Percentiles rank a stretch among this genome's conserved stretches.
Conservation (phyloP, 192 early-diverging fungal genomes). For the Coemansia sp. region DNA sequence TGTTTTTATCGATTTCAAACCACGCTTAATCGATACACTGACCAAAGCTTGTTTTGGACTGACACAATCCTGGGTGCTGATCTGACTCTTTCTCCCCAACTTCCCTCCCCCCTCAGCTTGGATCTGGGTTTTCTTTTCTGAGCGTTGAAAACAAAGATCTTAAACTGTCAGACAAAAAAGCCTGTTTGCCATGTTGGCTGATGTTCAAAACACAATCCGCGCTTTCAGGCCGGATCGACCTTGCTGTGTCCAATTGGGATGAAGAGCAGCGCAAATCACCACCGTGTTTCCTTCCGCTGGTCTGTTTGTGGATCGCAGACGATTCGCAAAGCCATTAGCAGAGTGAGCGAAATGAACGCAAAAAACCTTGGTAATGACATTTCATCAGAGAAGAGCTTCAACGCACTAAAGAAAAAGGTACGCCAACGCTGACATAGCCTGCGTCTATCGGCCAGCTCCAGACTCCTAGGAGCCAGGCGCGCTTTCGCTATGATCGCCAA, state of each 20-base stretch:
- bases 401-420: no score
- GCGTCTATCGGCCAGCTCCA: not conserved
- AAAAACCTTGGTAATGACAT: no score
- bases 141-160: no score
- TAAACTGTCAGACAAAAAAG: no score
- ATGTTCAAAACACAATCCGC: not conserved
- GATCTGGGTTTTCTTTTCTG: no score
- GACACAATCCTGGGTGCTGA: not conserved
- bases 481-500: constrained; percentile 39
- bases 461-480: constrained; percentile 9
- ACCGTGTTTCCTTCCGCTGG: not conserved
- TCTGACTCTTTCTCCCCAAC: not conserved
- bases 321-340: not conserved
- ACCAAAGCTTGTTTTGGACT: constrained; percentile 6
- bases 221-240: not conserved
- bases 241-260: not conserved
- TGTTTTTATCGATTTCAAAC: not conserved
- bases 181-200: not conserved
- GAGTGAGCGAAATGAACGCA: no score
- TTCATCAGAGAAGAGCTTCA: no score
- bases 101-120: not conserved
- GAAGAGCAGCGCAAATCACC: not conserved
- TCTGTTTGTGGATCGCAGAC: not conserved
- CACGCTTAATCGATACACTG: not conserved
- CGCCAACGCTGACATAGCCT: not conserved